These are phyloP conservation scores for Choanephora cucurbitarum DNA, from an alignment of 371 early-diverging fungal species.

Conservation along the genomic window DNA sequence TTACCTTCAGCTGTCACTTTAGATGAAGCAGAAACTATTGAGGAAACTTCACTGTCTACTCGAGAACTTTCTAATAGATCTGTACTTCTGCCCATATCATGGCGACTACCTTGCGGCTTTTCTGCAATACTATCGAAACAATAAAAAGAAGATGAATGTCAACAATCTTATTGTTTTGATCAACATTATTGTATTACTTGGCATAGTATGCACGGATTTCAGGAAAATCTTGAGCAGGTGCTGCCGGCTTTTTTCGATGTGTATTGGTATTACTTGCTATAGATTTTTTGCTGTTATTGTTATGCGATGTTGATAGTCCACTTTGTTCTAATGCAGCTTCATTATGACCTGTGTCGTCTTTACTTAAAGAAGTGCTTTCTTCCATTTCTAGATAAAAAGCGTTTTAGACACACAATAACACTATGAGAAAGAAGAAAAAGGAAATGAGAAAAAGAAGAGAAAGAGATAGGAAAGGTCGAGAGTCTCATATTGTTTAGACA, in stretches of 20 bases:
- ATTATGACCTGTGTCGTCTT: slow-evolving; percentile 3
- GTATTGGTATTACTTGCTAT: slow-evolving; percentile 1
- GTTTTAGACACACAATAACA: background rate
- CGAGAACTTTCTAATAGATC: too few relatives aligned
- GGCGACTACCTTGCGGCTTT: too few relatives aligned
- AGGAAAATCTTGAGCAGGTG: slow-evolving; percentile 28
- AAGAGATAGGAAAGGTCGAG: background rate
- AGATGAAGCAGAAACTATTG: background rate
- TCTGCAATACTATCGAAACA: too few relatives aligned
- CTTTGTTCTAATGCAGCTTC: slow-evolving; percentile 1
- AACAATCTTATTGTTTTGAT: too few relatives aligned
- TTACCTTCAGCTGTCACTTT: slow-evolving; percentile 10
- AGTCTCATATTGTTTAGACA: background rate
- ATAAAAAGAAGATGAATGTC: too few relatives aligned
- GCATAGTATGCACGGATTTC: slow-evolving; percentile 50
- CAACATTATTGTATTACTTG: slow-evolving; percentile 26
- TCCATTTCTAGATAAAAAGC: slow-evolving; percentile 4
- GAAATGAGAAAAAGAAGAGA: background rate
- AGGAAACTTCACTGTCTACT: background rate
- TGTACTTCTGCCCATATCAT: too few relatives aligned
- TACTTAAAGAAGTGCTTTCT: slow-evolving; percentile 8
- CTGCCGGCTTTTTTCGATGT: slow-evolving; percentile 3
- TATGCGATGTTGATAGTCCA: background rate
- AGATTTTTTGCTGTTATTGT: slow-evolving; percentile 3
- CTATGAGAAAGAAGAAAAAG: background rate